Base-by-base conservation (phyloP, 2,329 filamentous ascomycete species). In the Monilinia aucupariae region DNA sequence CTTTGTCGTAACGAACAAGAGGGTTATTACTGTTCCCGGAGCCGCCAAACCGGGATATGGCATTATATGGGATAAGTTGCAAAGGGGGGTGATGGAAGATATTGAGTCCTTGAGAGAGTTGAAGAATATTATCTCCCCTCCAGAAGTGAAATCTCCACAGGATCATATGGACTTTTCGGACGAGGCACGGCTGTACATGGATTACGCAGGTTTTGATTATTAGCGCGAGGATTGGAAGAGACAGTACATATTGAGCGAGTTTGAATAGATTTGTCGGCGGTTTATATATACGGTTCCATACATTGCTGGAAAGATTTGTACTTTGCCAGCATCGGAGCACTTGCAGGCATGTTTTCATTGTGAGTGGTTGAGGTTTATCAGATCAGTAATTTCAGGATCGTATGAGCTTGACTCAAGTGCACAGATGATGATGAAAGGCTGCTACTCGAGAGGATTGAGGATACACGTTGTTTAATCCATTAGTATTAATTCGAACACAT, bases 41-140 rank as follows among this genome's bases (percentile, higher is more conserved):
- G 72, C 71, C 1, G 63, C 68, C 13, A 78, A 78, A 64, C 75
- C 76, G 2, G 68, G 62, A 0, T 69, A 69, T 59, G 75, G 75
- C 0, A 74, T 78, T 12, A 59, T 78, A n/a, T 78, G 77, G 68
- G 73, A 75, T 1, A 70, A 66, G 5, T 65, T 79, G 39, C 72
- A 75, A 51, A 66, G 66, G 2, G 72, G 74, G 3, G 76, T 76
- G 64, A 53, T 78, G 47, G 71, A 76, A 22, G 73, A 74, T 13
- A 78, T 79, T 22, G 58, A 64, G 9, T 64, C 65, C 27, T 37
- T 68, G 45, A 50, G 41, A 48, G 66, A 69, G 39, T 47, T 66
- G 63, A 58, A 61, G 53, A 62, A 22, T 56, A 56, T 62, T 12
- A 56, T 62, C 22, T 62, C 52, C 34, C 59, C 59, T 8, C 50